Evolutionary conservation across 805 yeast species (phyloP).

Genomic region (Zygotorulaspora danielsina): DNA sequence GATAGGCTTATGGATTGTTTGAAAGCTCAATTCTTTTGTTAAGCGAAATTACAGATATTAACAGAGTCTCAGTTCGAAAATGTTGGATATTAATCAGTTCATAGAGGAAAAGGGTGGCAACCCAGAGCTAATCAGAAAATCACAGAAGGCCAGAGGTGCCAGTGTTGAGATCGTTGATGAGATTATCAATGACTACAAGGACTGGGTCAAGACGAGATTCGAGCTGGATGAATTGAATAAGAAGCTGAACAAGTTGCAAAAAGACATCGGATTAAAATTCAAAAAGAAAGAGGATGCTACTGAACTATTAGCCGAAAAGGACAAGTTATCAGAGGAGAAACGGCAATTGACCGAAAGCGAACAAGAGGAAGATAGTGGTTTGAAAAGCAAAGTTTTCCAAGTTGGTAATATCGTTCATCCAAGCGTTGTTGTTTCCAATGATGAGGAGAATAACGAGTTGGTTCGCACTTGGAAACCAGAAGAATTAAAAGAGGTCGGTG

Average conservation of each 20-base stretch:
- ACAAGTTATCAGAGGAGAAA: slow-evolving; percentile 65
- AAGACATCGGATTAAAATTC: slow-evolving; percentile 86
- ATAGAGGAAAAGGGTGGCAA: slow-evolving; percentile 96
- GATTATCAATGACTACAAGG: slow-evolving; percentile 84
- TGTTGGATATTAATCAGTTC: slow-evolving; percentile 91
- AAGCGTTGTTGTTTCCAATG: slow-evolving; percentile 77
- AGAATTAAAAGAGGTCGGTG: slow-evolving; percentile 53
- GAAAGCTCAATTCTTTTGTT: too few relatives aligned
- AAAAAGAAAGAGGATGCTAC: slow-evolving; percentile 93
- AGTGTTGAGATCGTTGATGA: slow-evolving; percentile 94
- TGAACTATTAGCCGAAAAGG: slow-evolving; percentile 79
- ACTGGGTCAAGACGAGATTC: slow-evolving; percentile 87
- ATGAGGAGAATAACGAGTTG: slow-evolving; percentile 87
- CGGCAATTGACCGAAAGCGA: slow-evolving; percentile 61
- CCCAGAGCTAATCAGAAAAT: slow-evolving; percentile 79
- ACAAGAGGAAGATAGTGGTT: slow-evolving; percentile 69
- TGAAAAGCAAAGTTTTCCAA: slow-evolving; percentile 77
- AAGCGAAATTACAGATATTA: too few relatives aligned
- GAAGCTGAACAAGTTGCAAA: slow-evolving; percentile 81
- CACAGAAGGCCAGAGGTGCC: slow-evolving; percentile 93
- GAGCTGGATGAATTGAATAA: slow-evolving; percentile 89
- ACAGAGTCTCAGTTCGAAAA: too few relatives aligned
- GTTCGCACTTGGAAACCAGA: slow-evolving; percentile 87
- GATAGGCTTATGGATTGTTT: too few relatives aligned
- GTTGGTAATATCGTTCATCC: slow-evolving; percentile 95